Evolutionary conservation across 176 grass and related monocot genomes (phyloP), one percentile per base, ranked within the genome.

Genomic region (Bothriochloa decipiens): DNA sequence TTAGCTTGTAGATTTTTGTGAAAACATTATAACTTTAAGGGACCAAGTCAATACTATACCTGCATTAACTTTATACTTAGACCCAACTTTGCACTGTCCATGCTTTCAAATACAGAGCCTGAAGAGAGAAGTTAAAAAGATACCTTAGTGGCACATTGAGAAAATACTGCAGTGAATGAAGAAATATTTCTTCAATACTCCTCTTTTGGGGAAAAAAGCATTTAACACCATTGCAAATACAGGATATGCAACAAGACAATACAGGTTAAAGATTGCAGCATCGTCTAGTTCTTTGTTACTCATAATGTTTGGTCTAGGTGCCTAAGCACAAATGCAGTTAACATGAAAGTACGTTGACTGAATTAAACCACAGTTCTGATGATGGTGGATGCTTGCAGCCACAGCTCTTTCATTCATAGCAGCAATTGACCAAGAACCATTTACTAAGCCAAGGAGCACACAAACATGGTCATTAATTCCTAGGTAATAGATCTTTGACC

Each of bases 21-120:
- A 76, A 53, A 55, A 55, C 52, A 20, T 20, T 18, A 53, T 53
- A 53, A 55, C 16, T 55, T 55, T 18, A 20, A 55, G 52, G 17
- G 18, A 22, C 53, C 6, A 57, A 57, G 18, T 57, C 20, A 0
- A 57, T n/a, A 57, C 7, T n/a, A 57, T 57, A 57, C 90, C 95
- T 95, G 93, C 96, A 98, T 98, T 42, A 98, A 79, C 71, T 98
- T 98, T 61, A 98, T 92, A 85, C 39, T 87, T 65, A 98, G 64
- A 81, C 83, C 83, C 81, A 70, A 85, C 85, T 58, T 90, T 58
- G 85, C 89, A 92, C 65, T 79, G 32, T 95, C 91, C 53, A 86
- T 43, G 78, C 74, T 89, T 76, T 87, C 91, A 29, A 98, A 95
- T 63, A 98, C 69, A 62, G 96, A 98, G 25, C 95, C 95, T 97